These are phyloP conservation scores for Albophoma yamanashiensis DNA, from an alignment of 2,329 filamentous ascomycete species.

Conservation along the genomic window DNA sequence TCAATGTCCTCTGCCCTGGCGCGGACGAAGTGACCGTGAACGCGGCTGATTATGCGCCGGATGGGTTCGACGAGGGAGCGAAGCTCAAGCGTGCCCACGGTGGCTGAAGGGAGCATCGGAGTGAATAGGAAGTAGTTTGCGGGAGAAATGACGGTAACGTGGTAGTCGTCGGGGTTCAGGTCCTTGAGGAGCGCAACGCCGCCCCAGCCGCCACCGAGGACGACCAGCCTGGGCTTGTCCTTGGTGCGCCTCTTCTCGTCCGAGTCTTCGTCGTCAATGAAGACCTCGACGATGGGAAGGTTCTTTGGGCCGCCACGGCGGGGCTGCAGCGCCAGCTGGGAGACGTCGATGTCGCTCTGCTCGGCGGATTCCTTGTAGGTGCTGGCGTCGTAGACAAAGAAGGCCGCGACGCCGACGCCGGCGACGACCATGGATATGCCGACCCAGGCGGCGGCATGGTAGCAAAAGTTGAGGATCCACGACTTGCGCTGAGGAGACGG, in stretches of 20 bases:
- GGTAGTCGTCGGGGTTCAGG: constrained; percentile 82
- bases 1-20: constrained; percentile 82
- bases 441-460: constrained; percentile 48
- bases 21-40: constrained; percentile 83
- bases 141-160: constrained; percentile 89
- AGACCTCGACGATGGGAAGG: constrained; percentile 76
- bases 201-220: constrained; percentile 91
- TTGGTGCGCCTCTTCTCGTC: constrained; percentile 60
- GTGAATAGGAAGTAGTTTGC: constrained; percentile 98
- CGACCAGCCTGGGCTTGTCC: constrained; percentile 85
- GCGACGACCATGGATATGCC: constrained; percentile 67
- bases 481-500: constrained; percentile 39
- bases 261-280: constrained; percentile 81
- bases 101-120: constrained; percentile 93
- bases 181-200: constrained; percentile 87
- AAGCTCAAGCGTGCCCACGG: constrained; percentile 87
- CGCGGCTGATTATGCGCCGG: constrained; percentile 65
- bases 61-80: constrained; percentile 90
- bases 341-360: constrained; percentile 68
- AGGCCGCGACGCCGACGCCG: constrained; percentile 60
- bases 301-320: constrained; percentile 87
- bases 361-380: constrained; percentile 71
- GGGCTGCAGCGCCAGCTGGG: constrained; percentile 70
- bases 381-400: constrained; percentile 88
- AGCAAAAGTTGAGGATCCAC: constrained; percentile 45